Conservation (phyloP, 495 filamentous ascomycete genomes). For the Xylaria curta region DNA sequence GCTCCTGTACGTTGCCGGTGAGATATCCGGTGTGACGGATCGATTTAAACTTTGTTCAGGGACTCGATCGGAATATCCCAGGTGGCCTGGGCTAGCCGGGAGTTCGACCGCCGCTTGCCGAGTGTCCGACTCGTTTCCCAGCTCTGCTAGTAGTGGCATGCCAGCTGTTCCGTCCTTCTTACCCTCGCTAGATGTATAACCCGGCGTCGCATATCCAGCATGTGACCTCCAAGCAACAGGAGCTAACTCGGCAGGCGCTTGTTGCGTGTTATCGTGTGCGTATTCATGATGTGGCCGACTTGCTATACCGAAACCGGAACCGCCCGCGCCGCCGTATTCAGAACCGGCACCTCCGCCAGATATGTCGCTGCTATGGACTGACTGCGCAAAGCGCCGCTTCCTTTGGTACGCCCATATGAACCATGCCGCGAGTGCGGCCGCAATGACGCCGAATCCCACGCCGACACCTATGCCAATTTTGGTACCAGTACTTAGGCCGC, state of each 20-base stretch:
- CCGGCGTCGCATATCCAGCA: slow-evolving; percentile 18
- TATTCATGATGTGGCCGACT: slow-evolving; percentile 18
- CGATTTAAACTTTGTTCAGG: background rate
- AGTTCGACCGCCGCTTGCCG: slow-evolving; percentile 30
- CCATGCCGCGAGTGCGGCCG: slow-evolving; percentile 30
- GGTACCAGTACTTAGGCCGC: slow-evolving; percentile 15
- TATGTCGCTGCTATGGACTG: slow-evolving; percentile 28
- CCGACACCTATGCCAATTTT: slow-evolving; percentile 35
- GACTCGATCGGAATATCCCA: slow-evolving; percentile 3
- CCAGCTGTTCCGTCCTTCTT: slow-evolving; percentile 25
- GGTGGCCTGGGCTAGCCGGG: slow-evolving; percentile 22
- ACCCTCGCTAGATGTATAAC: background rate
- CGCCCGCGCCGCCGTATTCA: background rate
- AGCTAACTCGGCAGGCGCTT: slow-evolving; percentile 28
- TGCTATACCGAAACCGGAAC: background rate
- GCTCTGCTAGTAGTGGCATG: slow-evolving; percentile 36
- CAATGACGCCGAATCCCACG: slow-evolving; percentile 30
- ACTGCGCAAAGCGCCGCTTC: slow-evolving; percentile 19
- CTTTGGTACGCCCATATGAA: slow-evolving; percentile 39
- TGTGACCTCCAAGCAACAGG: slow-evolving; percentile 31
- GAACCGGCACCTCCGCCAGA: background rate
- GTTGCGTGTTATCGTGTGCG: slow-evolving; percentile 36
- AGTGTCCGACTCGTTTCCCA: slow-evolving; percentile 19
- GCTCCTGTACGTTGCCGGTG: slow-evolving; percentile 9
- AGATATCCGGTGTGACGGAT: background rate